Percentiles rank a stretch among this genome's conserved stretches.
phyloP scores from a whole-genome alignment of 345 rosid genomes.

The Eucalyptus guilfoylei region DNA sequence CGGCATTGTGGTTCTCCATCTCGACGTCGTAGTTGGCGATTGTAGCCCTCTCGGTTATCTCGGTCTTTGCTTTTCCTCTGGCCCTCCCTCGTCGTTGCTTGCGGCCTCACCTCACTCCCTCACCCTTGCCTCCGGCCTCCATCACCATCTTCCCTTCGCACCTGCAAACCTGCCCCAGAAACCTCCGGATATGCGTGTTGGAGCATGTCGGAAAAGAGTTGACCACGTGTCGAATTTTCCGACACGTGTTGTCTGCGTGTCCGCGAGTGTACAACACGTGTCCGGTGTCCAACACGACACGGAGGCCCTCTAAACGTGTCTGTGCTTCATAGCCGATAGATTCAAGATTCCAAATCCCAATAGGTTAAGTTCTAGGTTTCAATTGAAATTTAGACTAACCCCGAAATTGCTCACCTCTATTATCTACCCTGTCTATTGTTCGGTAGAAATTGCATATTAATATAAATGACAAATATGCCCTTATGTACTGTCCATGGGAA shows the following conservation, averaged over 20 bases:
- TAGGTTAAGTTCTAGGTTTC: too few relatives aligned
- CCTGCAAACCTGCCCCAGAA: rapidly evolving
- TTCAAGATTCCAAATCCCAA: too few relatives aligned
- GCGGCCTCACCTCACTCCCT: rapidly evolving
- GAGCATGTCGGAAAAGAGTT: rapidly evolving
- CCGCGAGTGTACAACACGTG: rapidly evolving
- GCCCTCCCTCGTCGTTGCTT: rapidly evolving
- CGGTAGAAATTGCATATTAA: rapidly evolving
- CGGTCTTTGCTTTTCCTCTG: too few relatives aligned
- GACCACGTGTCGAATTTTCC: rapidly evolving
- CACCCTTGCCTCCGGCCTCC: too few relatives aligned
- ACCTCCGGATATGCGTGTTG: rapidly evolving
- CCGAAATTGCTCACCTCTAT: too few relatives aligned
- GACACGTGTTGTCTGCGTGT: rapidly evolving
- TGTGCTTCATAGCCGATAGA: too few relatives aligned
- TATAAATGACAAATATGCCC: not conserved
- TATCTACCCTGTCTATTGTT: not conserved
- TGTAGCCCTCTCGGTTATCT: rapidly evolving
- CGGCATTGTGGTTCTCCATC: rapidly evolving
- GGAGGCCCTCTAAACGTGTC: rapidly evolving
- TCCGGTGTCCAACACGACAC: rapidly evolving
- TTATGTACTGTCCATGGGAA: not conserved
- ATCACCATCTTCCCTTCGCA: too few relatives aligned
- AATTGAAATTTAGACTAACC: too few relatives aligned
- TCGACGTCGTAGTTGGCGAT: rapidly evolving